Conservation (phyloP, 106 monocot species). For the Apostasia ramifera region DNA sequence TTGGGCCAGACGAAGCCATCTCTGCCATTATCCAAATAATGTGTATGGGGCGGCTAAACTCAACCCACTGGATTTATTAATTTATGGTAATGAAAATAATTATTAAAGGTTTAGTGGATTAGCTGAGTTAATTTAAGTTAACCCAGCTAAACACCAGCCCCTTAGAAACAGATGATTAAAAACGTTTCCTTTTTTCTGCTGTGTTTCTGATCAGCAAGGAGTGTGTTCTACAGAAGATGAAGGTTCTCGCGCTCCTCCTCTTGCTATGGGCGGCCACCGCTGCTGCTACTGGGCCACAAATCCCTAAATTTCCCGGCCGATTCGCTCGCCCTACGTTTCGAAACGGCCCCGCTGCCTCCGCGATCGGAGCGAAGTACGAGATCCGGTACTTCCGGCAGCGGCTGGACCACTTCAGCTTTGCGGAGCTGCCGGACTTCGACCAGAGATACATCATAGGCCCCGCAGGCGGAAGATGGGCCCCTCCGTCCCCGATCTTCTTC, state of each 20-base stretch:
- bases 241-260: background rate
- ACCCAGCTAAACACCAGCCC: no score
- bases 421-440: constrained; percentile 30
- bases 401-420: constrained; percentile 89
- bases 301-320: constrained; percentile 14
- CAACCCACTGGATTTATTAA: no score
- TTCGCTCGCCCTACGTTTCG: constrained; percentile 7
- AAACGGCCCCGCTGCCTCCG: background rate
- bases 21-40: no score
- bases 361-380: constrained; percentile 30
- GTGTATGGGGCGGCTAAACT: no score
- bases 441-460: constrained; percentile 66
- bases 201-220: no score
- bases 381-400: constrained; percentile 57
- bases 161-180: no score
- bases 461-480: constrained; percentile 16
- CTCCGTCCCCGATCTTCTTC: constrained; percentile 73
- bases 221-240: background rate
- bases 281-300: background rate
- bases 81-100: no score
- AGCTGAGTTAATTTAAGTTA: no score
- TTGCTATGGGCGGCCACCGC: background rate
- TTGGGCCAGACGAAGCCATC: no score
- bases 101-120: no score
- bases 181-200: no score